Evolutionary conservation across 768 basidiomycete species (phyloP).

Genomic region (Pulveroboletus ravenelii): DNA sequence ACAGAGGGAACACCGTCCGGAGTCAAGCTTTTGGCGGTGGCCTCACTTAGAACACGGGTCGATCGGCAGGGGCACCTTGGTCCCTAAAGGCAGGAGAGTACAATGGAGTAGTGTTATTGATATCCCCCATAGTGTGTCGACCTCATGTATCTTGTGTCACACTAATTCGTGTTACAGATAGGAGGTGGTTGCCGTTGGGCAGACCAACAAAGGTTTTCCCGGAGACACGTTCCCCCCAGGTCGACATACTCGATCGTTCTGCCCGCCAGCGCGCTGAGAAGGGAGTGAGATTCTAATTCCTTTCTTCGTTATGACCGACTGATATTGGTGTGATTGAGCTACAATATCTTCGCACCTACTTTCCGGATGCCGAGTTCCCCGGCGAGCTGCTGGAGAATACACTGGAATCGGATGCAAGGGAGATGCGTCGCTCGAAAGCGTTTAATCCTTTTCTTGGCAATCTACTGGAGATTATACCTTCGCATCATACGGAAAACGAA

Average conservation of each 20-base stretch:
- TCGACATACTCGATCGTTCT: constrained; percentile 29
- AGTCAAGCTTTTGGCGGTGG: constrained; percentile 36
- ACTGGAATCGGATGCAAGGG: constrained; percentile 42
- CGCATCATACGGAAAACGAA: constrained; percentile 21
- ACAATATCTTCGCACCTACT: constrained; percentile 63
- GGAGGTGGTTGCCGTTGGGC: constrained; percentile 30
- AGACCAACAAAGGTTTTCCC: constrained; percentile 50
- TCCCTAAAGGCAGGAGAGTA: constrained; percentile 38
- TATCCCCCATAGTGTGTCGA: constrained; percentile 22
- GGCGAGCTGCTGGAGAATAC: constrained; percentile 60
- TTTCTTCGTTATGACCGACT: background rate
- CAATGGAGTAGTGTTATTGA: constrained; percentile 49
- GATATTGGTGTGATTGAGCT: constrained; percentile 40
- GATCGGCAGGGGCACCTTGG: constrained; percentile 52
- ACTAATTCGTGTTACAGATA: constrained; percentile 22
- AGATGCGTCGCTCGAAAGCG: constrained; percentile 29
- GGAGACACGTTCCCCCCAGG: constrained; percentile 41
- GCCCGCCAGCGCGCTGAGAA: constrained; percentile 56
- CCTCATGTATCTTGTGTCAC: background rate
- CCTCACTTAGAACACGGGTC: constrained; percentile 56
- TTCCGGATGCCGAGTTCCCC: constrained; percentile 72
- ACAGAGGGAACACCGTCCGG: constrained; percentile 28
- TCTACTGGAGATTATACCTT: constrained; percentile 41
- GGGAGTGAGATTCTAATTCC: constrained; percentile 43
- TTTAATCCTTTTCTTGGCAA: constrained; percentile 62